These are phyloP conservation scores for Chalciporus sp. DNA, from an alignment of 1,284 basidiomycete species.

Conservation along the genomic window DNA sequence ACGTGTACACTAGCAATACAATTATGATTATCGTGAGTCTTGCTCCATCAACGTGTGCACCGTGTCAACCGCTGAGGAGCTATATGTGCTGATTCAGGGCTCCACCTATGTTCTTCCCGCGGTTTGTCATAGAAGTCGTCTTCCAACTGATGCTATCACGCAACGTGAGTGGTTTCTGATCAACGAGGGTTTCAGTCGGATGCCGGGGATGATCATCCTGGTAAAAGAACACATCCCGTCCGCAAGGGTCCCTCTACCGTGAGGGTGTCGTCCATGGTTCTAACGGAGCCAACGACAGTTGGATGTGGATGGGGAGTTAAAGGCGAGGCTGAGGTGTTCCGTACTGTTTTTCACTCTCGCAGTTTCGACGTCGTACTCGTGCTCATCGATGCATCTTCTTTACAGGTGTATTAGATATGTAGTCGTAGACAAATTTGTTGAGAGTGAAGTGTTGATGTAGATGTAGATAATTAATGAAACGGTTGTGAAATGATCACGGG, in stretches of 20 bases:
- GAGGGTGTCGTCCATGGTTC: slow-evolving; percentile 34
- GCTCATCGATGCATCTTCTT: slow-evolving; percentile 4
- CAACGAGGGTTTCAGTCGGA: slow-evolving; percentile 9
- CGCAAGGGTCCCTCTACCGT: slow-evolving; percentile 31
- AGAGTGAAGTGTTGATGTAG: background rate
- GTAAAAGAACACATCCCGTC: slow-evolving; percentile 79
- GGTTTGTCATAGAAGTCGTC: background rate
- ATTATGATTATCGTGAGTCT: slow-evolving; percentile 13
- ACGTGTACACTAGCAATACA: slow-evolving; percentile 7
- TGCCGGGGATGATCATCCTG: slow-evolving; percentile 80
- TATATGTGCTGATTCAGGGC: slow-evolving; percentile 5
- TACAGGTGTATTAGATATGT: background rate
- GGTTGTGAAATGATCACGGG: background rate
- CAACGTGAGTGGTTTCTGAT: slow-evolving; percentile 12
- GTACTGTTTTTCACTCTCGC: background rate
- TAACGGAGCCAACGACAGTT: slow-evolving; percentile 33
- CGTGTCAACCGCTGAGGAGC: slow-evolving; percentile 5
- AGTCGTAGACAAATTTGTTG: no score
- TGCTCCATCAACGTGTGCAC: background rate
- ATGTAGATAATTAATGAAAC: background rate
- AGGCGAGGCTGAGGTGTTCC: slow-evolving; percentile 81
- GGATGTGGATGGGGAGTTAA: slow-evolving; percentile 76
- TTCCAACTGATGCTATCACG: background rate
- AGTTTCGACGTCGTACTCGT: slow-evolving; percentile 2
- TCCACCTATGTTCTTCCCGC: slow-evolving; percentile 14